phyloP scores from a whole-genome alignment of 164 flowering plant genomes.

The Piper betle region DNA sequence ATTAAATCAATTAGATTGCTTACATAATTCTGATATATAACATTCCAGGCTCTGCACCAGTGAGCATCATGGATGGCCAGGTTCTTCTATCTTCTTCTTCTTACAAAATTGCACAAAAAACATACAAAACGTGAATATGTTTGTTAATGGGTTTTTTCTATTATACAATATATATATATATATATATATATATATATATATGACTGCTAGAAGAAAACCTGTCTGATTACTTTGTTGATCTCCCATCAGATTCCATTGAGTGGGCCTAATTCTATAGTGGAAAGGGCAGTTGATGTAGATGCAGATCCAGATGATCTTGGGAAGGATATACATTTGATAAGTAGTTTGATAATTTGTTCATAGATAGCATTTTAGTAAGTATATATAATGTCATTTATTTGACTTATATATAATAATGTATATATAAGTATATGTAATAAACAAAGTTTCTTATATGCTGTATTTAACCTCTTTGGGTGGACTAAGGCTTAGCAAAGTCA shows the following conservation, averaged over 20 bases:
- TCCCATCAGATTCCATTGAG: conserved; percentile 63
- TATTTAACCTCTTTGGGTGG: neutral
- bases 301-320: conserved; percentile 98
- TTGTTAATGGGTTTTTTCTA: too few species aligned
- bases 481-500: conserved; percentile 7
- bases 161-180: neutral
- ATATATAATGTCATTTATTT: too few species aligned
- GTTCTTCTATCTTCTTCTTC: conserved; percentile 14
- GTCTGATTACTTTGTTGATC: neutral
- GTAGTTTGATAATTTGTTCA: too few species aligned
- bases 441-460: neutral
- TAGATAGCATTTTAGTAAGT: too few species aligned
- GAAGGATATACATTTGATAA: conserved; percentile 35
- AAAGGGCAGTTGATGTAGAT: conserved; percentile 98
- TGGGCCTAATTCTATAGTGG: conserved; percentile 78
- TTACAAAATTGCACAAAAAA: too few species aligned
- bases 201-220: too few species aligned
- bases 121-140: neutral
- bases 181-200: too few species aligned
- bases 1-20: neutral
- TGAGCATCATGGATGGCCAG: conserved; percentile 62
- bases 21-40: neutral
- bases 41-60: conserved; percentile 52
- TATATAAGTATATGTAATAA: neutral
- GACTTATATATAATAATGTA: too few species aligned